These are phyloP conservation scores for Populus alba DNA, from an alignment of 345 rosid genomes.

Conservation along the genomic window DNA sequence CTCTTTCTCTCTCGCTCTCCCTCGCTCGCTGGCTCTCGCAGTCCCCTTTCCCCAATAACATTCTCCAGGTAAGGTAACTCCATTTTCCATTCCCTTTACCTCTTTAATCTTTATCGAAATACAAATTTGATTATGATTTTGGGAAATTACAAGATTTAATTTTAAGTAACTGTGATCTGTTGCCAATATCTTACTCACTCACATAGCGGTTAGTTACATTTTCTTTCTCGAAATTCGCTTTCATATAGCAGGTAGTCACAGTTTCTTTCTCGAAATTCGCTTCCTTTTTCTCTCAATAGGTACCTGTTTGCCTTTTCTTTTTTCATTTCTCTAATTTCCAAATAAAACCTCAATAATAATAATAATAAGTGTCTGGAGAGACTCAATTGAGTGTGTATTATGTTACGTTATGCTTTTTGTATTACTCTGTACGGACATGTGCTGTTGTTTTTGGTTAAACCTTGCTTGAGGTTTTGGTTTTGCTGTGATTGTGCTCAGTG, in stretches of 20 bases:
- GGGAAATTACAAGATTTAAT: not conserved
- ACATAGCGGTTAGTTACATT: not conserved
- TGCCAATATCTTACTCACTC: not conserved
- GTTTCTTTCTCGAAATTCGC: not conserved
- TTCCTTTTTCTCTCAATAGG: not conserved
- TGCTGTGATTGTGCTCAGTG: not conserved
- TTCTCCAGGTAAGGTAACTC: not conserved
- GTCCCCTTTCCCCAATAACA: not conserved
- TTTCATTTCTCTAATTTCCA: not conserved
- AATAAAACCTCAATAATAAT: no score
- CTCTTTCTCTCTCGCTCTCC: not conserved
- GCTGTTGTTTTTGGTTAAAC: no score
- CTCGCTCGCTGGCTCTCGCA: not conserved
- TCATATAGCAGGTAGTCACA: not conserved
- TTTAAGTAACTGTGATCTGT: not conserved
- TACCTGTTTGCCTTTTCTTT: not conserved
- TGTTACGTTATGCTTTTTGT: not conserved
- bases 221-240: not conserved
- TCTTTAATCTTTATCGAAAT: not conserved
- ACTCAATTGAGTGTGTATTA: not conserved
- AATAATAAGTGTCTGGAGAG: not conserved
- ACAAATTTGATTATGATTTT: not conserved
- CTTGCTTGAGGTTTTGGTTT: not conserved
- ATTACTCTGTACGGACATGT: not conserved
- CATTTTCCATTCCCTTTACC: not conserved